Percentiles rank a stretch among this genome's conserved stretches.
Evolutionary conservation across 345 rosid genomes (phyloP).

Genomic region (Ceriops decandra): DNA sequence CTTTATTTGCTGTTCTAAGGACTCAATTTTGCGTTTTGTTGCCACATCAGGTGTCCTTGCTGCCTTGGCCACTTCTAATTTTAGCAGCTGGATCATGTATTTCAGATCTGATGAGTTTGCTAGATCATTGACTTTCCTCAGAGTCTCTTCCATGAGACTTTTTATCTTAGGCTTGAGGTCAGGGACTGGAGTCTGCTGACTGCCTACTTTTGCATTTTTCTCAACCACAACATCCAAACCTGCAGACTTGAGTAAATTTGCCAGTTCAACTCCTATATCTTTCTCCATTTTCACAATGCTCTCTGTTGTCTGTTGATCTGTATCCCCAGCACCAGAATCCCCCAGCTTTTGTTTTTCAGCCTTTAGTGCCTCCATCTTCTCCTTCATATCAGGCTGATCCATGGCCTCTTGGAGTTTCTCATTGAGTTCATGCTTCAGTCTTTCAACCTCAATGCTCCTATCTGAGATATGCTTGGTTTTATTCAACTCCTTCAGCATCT

Average conservation of each 20-base stretch:
- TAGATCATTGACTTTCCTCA: slow-evolving; percentile 48
- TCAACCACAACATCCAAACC: slow-evolving; percentile 54
- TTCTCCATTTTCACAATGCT: slow-evolving; percentile 41
- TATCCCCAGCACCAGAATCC: slow-evolving; percentile 49
- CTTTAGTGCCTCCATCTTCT: slow-evolving; percentile 58
- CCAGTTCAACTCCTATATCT: slow-evolving; percentile 56
- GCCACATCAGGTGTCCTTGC: slow-evolving; percentile 41
- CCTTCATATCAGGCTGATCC: slow-evolving; percentile 52
- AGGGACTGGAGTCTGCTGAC: slow-evolving; percentile 31
- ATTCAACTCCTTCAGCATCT: slow-evolving; percentile 65
- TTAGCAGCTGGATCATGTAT: slow-evolving; percentile 54
- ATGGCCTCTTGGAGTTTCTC: slow-evolving; percentile 56
- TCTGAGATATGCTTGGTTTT: slow-evolving; percentile 47
- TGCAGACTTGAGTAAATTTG: slow-evolving; percentile 42
- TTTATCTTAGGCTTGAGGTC: slow-evolving; percentile 40
- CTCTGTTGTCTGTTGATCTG: slow-evolving; percentile 52
- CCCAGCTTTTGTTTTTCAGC: slow-evolving; percentile 48
- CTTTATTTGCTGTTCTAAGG: slow-evolving; percentile 59
- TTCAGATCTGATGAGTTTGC: slow-evolving; percentile 53
- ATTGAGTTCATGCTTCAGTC: slow-evolving; percentile 47
- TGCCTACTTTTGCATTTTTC: slow-evolving; percentile 29
- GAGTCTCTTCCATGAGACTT: slow-evolving; percentile 50
- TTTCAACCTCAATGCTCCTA: slow-evolving; percentile 29
- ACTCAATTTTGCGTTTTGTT: slow-evolving; percentile 46
- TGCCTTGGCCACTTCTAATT: slow-evolving; percentile 58